A percentile compares a stretch with the other conserved stretches of the same genome.
These are phyloP conservation scores for Amylostereum areolatum DNA, from an alignment of 1,284 basidiomycete genomes.

Conservation along the genomic window DNA sequence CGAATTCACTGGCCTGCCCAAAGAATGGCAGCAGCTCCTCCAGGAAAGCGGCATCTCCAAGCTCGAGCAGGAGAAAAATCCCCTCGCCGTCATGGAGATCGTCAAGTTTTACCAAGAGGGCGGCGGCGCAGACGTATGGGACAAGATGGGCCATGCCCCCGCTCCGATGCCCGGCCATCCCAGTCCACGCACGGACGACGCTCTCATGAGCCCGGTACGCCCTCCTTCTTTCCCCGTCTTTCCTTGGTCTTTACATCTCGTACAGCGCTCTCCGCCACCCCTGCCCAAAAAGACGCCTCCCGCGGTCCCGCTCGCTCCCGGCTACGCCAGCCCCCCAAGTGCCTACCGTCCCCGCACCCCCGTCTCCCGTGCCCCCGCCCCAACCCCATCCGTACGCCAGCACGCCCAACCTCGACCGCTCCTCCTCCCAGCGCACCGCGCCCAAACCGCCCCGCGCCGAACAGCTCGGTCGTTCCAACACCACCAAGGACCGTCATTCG, in stretches of 20 bases:
- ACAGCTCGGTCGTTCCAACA: constrained; percentile 57
- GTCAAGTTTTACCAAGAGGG: constrained; percentile 95
- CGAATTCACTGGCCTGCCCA: constrained; percentile 95
- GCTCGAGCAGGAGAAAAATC: constrained; percentile 95
- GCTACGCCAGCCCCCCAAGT: constrained; percentile 25
- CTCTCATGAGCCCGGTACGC: constrained; percentile 48
- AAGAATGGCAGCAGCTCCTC: constrained; percentile 98
- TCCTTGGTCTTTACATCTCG: constrained; percentile 5
- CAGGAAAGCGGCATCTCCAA: constrained; percentile 96
- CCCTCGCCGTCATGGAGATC: constrained; percentile 97
- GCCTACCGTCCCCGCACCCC: constrained; percentile 32
- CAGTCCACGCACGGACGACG: constrained; percentile 28
- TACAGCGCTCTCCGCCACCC: constrained; percentile 41
- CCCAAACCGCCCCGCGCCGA: constrained; percentile 43
- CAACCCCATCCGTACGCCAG: constrained; percentile 40
- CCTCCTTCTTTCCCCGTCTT: constrained; percentile 1
- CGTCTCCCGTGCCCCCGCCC: constrained; percentile 63
- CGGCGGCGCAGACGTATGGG: constrained; percentile 73
- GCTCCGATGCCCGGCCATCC: constrained; percentile 12
- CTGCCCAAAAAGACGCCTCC: constrained; percentile 46
- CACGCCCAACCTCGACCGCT: constrained; percentile 64
- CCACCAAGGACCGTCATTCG: constrained; percentile 49
- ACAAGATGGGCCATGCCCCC: constrained; percentile 63
- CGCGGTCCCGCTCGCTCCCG: constrained; percentile 22
- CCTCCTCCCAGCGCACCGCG: constrained; percentile 66